Conservation (phyloP, 2,329 filamentous ascomycete species). For the Lasiodiplodia sp. region DNA sequence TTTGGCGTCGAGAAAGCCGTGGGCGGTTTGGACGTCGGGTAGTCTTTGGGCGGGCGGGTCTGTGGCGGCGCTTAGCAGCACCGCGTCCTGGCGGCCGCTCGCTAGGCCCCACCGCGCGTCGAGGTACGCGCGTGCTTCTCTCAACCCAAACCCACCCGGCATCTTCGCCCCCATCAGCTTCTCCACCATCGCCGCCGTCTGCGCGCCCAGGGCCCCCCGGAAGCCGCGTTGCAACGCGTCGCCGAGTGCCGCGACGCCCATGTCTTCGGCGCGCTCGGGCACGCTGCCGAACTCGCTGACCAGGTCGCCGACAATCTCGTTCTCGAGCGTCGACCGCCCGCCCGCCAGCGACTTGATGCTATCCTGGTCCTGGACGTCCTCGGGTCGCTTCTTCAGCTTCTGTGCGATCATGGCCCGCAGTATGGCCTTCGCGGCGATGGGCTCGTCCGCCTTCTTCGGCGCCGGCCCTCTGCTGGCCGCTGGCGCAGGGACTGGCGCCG, state of each 20-base stretch:
- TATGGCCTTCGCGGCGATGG: slow-evolving; percentile 36
- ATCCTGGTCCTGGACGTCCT: slow-evolving; percentile 38
- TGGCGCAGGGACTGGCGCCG: slow-evolving; percentile 2
- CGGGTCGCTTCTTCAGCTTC: slow-evolving; percentile 40
- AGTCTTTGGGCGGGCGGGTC: slow-evolving; percentile 31
- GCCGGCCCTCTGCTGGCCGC: slow-evolving; percentile 20
- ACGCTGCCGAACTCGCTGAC: slow-evolving; percentile 49
- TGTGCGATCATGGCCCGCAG: slow-evolving; percentile 41
- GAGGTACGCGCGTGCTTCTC: slow-evolving; percentile 31
- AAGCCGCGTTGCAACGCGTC: slow-evolving; percentile 41
- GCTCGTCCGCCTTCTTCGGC: slow-evolving; percentile 31
- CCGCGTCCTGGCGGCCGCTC: slow-evolving; percentile 32
- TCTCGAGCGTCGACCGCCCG: slow-evolving; percentile 54
- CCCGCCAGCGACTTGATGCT: slow-evolving; percentile 45
- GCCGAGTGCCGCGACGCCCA: slow-evolving; percentile 44
- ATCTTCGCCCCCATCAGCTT: slow-evolving; percentile 32
- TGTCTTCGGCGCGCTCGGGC: slow-evolving; percentile 51
- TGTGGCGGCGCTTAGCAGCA: slow-evolving; percentile 31
- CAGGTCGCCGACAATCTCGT: slow-evolving; percentile 55
- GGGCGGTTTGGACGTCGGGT: slow-evolving; percentile 30
- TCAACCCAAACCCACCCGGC: slow-evolving; percentile 32
- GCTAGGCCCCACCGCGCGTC: slow-evolving; percentile 31
- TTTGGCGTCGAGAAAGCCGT: slow-evolving; percentile 30
- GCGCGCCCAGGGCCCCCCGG: slow-evolving; percentile 43
- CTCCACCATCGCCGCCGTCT: slow-evolving; percentile 32